These are phyloP conservation scores for Apophysomyces variabilis DNA, from an alignment of 371 early-diverging fungal genomes.

Conservation along the genomic window DNA sequence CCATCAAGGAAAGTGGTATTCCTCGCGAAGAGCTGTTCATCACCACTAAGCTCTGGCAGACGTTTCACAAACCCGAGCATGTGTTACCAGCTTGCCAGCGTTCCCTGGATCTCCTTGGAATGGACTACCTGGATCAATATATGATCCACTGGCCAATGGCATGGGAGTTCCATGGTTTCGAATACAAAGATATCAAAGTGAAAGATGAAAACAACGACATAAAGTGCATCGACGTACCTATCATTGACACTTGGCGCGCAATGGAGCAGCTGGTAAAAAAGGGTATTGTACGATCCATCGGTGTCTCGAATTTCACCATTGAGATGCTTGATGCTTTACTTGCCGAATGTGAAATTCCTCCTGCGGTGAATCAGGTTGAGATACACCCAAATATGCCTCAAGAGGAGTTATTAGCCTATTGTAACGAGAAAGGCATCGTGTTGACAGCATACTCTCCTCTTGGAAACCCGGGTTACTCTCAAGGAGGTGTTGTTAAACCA, in stretches of 20 bases:
- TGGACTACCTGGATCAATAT: constrained; percentile 90
- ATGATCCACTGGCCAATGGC: constrained; percentile 67
- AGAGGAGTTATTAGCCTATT: constrained; percentile 42
- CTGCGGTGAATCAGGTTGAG: constrained; percentile 83
- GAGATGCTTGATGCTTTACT: constrained; percentile 72
- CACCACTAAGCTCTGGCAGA: constrained; percentile 87
- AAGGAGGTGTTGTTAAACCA: constrained; percentile 23
- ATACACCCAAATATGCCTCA: constrained; percentile 60
- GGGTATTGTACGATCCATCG: constrained; percentile 65
- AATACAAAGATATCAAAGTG: constrained; percentile 24
- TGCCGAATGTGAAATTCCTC: constrained; percentile 69
- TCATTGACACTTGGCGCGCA: constrained; percentile 75
- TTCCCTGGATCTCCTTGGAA: constrained; percentile 72
- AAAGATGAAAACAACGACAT: constrained; percentile 31
- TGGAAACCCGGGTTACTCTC: constrained; percentile 36
- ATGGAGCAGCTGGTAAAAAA: constrained; percentile 72
- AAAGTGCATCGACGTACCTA: constrained; percentile 44
- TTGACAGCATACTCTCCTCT: constrained; percentile 56
- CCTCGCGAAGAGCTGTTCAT: constrained; percentile 61
- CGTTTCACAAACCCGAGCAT: constrained; percentile 57
- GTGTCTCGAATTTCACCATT: constrained; percentile 71
- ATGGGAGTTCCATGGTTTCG: constrained; percentile 42
- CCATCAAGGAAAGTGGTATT: constrained; percentile 52
- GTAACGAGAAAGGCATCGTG: constrained; percentile 42
- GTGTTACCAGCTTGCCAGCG: constrained; percentile 53